Evolutionary conservation across 2,329 filamentous ascomycete genomes (phyloP).

Genomic region (Ophiostoma quercus): DNA sequence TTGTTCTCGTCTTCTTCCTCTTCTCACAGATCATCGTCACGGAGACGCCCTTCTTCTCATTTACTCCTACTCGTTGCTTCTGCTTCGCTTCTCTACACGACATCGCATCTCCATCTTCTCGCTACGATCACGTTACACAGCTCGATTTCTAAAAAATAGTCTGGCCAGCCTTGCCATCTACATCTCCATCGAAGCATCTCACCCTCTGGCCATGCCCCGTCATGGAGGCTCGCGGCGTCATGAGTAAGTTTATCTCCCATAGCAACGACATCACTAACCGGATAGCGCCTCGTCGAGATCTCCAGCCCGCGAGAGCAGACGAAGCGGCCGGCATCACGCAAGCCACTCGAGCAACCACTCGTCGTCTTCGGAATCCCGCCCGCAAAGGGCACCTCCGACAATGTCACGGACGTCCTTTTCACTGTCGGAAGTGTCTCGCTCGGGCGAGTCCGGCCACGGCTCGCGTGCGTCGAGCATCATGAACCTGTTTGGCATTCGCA

Average conservation of each 20-base stretch:
- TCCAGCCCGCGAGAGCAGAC: not conserved
- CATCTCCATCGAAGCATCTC: not conserved
- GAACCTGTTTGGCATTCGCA: constrained; percentile 22
- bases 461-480: constrained; percentile 19
- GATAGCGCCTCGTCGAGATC: not conserved
- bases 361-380: not conserved
- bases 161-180: not conserved
- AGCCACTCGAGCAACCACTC: not conserved
- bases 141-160: not conserved
- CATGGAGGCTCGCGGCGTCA: constrained; percentile 15
- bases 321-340: not conserved
- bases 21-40: no score
- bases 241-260: constrained; percentile 7
- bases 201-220: not conserved
- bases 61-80: no score
- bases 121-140: not conserved
- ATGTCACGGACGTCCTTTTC: not conserved
- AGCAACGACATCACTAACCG: not conserved
- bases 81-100: not conserved
- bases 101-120: not conserved
- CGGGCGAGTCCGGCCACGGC: not conserved
- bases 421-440: not conserved
- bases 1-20: not conserved
- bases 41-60: no score
- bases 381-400: not conserved